Evolutionary conservation across 257 asterid species (phyloP).

Genomic region (Jacaranda mimosifolia): DNA sequence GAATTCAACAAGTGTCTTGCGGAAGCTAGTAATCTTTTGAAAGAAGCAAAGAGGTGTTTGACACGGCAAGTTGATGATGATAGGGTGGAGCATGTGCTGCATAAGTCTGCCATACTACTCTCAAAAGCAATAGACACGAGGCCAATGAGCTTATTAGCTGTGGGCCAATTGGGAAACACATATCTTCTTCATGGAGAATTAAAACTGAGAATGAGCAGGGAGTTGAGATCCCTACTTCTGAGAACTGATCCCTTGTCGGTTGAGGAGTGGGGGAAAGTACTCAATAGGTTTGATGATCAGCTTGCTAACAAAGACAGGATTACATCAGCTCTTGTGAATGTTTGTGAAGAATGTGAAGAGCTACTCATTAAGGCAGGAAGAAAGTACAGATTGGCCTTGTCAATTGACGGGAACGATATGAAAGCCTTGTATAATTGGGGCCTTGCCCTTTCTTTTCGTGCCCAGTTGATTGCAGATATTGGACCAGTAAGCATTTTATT

Average conservation of each 20-base stretch:
- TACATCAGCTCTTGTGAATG: constrained; percentile 60
- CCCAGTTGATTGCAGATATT: constrained; percentile 87
- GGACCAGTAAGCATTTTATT: constrained; percentile 78
- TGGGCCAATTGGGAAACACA: constrained; percentile 84
- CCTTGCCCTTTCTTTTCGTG: constrained; percentile 86
- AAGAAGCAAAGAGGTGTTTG: constrained; percentile 72
- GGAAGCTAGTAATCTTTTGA: constrained; percentile 71
- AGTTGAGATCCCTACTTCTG: constrained; percentile 68
- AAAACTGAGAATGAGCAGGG: constrained; percentile 70
- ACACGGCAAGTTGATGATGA: constrained; percentile 46
- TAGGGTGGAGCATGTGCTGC: constrained; percentile 63
- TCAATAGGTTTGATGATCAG: constrained; percentile 43
- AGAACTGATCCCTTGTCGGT: constrained; percentile 43
- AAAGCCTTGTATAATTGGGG: constrained; percentile 95
- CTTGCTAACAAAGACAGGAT: constrained; percentile 53
- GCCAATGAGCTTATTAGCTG: constrained; percentile 93
- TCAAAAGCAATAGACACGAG: constrained; percentile 76
- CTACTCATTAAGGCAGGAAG: constrained; percentile 86
- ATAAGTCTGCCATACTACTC: constrained; percentile 66
- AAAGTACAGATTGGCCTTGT: constrained; percentile 79
- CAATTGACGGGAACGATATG: constrained; percentile 88
- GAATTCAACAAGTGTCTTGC: constrained; percentile 66
- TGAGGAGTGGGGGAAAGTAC: constrained; percentile 44
- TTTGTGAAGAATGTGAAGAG: constrained; percentile 91
- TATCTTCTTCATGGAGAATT: constrained; percentile 94